Evolutionary conservation across 129 eudicot species (phyloP), one percentile per base, ranked within the genome.

Genomic region (Chrysanthemum seticuspe): DNA sequence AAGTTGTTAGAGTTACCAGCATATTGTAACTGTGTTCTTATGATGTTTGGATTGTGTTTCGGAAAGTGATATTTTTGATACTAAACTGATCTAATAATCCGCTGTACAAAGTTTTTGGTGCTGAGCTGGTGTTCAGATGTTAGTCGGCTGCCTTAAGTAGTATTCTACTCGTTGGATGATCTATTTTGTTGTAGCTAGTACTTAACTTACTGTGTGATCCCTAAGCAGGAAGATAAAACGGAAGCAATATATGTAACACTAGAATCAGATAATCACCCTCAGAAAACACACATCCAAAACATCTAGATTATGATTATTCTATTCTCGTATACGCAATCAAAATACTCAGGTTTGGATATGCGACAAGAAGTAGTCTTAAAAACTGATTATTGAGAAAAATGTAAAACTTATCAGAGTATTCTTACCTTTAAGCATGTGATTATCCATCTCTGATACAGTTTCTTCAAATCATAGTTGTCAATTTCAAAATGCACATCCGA

Each of bases 171-270:
- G 10, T 65, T 16, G 45, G 55, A 65, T 65, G 44, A 10, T 44
- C 19, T 62, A 55, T 65, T 45, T 45, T 10, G 27, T 65, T 40
- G 70, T 31, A 65, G 55, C 55, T 18, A 65, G 31, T 65, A 16
- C 47, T 7, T 9, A 15, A 65, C 0, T 44, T 13, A 65, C 10
- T 16, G 12, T 40, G 11, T 16, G 53, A 65, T 16, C 25, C n/a
- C 34, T 65, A 65, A 34, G 14, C 36, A n/a, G 25, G 16, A 29
- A 13, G 52, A 36, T 64, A 34, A 36, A 36, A 36, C 1, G 44
- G 44, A 36, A 6, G 44, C 44, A 36, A 36, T 36, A 5, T 36
- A 5, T 36, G 44, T 36, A 36, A 36, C 44, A 36, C 44, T 36
- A 36, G 44, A 36, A 36, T 62, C 45, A 62, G 16, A 31, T 62